A percentile compares a stretch with the other conserved stretches of the same genome.
These are phyloP conservation scores for Penicillium occitanis DNA, from an alignment of 2,329 filamentous ascomycete genomes.

Conservation along the genomic window DNA sequence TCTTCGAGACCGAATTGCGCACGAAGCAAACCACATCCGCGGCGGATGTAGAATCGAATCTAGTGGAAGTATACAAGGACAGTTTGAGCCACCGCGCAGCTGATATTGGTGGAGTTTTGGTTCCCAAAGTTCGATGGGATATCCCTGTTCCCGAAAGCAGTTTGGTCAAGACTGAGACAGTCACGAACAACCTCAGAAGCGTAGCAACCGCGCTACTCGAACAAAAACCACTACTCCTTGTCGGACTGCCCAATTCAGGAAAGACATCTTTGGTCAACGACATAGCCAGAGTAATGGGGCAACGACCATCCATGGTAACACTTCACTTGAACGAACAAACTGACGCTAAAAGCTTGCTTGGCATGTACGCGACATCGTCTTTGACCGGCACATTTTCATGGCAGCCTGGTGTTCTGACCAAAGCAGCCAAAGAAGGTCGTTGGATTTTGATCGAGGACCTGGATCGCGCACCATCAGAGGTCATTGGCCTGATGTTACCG, in stretches of 20 bases:
- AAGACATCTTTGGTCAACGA: constrained; percentile 87
- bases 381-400: constrained; percentile 88
- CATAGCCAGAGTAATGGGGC: constrained; percentile 75
- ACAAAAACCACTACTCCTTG: constrained; percentile 71
- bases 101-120: constrained; percentile 64
- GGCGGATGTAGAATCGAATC: constrained; percentile 25
- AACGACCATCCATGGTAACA: constrained; percentile 81
- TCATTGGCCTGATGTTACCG: constrained; percentile 88
- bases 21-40: constrained; percentile 24
- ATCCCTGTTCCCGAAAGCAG: constrained; percentile 50
- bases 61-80: constrained; percentile 32
- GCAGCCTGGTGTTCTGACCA: constrained; percentile 89
- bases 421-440: constrained; percentile 86
- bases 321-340: constrained; percentile 97
- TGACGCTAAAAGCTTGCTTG: constrained; percentile 93
- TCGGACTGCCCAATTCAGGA: constrained; percentile 80
- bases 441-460: constrained; percentile 98
- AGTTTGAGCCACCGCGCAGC: constrained; percentile 61
- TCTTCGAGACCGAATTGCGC: constrained; percentile 32
- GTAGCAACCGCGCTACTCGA: constrained; percentile 68
- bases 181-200: constrained; percentile 66
- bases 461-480: constrained; percentile 89
- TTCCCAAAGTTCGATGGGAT: constrained; percentile 59
- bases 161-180: constrained; percentile 71
- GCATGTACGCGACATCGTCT: constrained; percentile 86